Evolutionary conservation across 345 rosid species (phyloP).

Genomic region (Hibiscus syriacus): DNA sequence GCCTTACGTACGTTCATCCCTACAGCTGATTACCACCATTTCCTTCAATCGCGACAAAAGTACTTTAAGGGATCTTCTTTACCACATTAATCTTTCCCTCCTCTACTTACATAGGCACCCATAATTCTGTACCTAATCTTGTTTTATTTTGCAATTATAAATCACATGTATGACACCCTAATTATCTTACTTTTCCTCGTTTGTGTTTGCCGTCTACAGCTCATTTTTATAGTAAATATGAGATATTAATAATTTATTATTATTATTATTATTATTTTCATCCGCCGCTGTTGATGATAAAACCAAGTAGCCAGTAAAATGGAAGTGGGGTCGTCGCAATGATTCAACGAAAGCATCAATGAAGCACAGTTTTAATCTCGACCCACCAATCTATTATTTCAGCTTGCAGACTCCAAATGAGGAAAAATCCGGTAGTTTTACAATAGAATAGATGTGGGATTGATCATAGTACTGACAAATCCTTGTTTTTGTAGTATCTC

Average conservation of each 20-base stretch:
- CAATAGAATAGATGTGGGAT: too few relatives aligned
- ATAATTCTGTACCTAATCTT: constrained; percentile 21
- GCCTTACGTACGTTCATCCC: constrained; percentile 23
- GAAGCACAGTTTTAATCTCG: constrained; percentile 3
- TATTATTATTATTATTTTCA: too few relatives aligned
- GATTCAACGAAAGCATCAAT: constrained; percentile 19
- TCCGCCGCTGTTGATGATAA: too few relatives aligned
- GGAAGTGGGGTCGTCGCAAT: constrained; percentile 7
- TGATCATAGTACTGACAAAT: too few relatives aligned
- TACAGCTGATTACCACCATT: constrained; percentile 9
- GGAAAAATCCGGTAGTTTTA: too few relatives aligned
- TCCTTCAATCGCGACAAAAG: constrained; percentile 42
- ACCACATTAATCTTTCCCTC: neutral
- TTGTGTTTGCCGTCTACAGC: neutral
- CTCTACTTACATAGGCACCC: constrained; percentile 1
- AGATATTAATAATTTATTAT: too few relatives aligned
- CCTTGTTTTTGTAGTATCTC: too few relatives aligned
- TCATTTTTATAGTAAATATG: too few relatives aligned
- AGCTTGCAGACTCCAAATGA: neutral
- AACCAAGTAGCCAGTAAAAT: neutral
- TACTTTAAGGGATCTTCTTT: neutral
- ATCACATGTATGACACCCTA: constrained; percentile 7
- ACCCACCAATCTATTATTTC: neutral
- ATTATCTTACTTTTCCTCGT: neutral
- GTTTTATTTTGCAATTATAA: neutral